Percentiles rank a stretch among this genome's conserved stretches.
Conservation (phyloP, 2,329 filamentous ascomycete species). For the Aspergillus ochraceus region DNA sequence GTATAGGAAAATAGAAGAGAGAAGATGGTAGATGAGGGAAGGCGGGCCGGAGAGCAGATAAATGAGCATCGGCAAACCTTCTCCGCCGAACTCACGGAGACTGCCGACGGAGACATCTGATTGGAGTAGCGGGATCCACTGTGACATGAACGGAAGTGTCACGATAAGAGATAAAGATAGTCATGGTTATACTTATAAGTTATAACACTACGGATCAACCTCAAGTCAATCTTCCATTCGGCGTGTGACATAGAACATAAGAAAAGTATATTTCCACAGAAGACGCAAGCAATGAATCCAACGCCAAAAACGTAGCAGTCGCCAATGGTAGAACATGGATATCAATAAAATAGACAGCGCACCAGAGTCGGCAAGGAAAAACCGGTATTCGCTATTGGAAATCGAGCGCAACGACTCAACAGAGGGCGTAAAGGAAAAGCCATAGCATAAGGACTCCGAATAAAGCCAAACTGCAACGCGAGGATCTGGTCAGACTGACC, state of each 20-base stretch:
- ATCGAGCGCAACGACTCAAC: slow-evolving; percentile 18
- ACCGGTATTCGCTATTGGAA: slow-evolving; percentile 18
- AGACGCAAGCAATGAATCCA: slow-evolving; percentile 17
- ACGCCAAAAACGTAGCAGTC: slow-evolving; percentile 31
- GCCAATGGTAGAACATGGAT: slow-evolving; percentile 34
- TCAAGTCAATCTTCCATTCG: neutral
- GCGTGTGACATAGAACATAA: neutral
- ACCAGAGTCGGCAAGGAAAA: slow-evolving; percentile 7
- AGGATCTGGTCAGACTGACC: no score
- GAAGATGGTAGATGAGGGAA: neutral
- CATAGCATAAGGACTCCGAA: slow-evolving; percentile 11
- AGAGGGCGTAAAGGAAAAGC: slow-evolving; percentile 11
- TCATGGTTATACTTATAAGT: no score
- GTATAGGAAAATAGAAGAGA: neutral
- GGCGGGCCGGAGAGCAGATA: no score
- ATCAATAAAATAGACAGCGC: slow-evolving; percentile 26
- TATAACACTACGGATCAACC: no score
- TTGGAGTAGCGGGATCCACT: neutral
- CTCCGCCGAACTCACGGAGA: neutral
- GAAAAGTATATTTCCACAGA: slow-evolving; percentile 10
- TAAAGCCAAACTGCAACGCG: neutral
- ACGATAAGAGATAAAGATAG: neutral
- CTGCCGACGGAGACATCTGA: neutral
- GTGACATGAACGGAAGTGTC: neutral
- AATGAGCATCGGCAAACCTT: neutral